A percentile compares a stretch with the other conserved stretches of the same genome.
Evolutionary conservation across 352 stramenopile genomes (phyloP).

Genomic region (Phytophthora foliorum): DNA sequence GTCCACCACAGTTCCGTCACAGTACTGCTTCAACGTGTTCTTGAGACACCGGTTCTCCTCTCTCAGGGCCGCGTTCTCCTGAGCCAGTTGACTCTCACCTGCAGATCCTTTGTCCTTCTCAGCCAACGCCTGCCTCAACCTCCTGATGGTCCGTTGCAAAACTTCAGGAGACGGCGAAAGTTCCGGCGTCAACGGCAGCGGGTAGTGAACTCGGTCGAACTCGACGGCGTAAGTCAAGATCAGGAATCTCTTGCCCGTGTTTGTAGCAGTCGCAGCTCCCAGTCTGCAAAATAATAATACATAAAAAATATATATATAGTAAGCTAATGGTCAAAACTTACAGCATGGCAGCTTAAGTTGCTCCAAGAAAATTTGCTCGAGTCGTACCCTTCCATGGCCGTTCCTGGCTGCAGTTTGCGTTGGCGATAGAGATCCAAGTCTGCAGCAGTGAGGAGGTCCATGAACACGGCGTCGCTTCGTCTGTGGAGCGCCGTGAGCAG

Average conservation of each 20-base stretch:
- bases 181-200: constrained; percentile 85
- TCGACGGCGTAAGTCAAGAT: constrained; percentile 95
- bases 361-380: constrained; percentile 1
- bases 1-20: constrained; percentile 31
- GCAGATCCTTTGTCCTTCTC: constrained; percentile 18
- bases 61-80: constrained; percentile 59
- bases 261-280: constrained; percentile 11
- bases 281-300: constrained; percentile 10
- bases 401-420: constrained; percentile 57
- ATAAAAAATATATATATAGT: constrained; percentile 1
- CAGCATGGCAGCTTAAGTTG: constrained; percentile 8
- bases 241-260: constrained; percentile 88
- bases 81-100: constrained; percentile 23
- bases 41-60: constrained; percentile 78
- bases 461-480: constrained; percentile 87
- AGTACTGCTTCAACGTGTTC: constrained; percentile 71
- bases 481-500: constrained; percentile 82
- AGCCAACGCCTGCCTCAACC: constrained; percentile 50
- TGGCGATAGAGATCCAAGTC: constrained; percentile 89
- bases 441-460: constrained; percentile 92
- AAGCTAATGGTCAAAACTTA: too few relatives aligned
- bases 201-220: constrained; percentile 96
- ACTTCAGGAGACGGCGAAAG: constrained; percentile 71
- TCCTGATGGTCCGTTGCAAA: constrained; percentile 83
- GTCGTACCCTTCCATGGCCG: constrained; percentile 18